These are phyloP conservation scores for Xylaria intraflava DNA, from an alignment of 495 filamentous ascomycete genomes.

Conservation along the genomic window DNA sequence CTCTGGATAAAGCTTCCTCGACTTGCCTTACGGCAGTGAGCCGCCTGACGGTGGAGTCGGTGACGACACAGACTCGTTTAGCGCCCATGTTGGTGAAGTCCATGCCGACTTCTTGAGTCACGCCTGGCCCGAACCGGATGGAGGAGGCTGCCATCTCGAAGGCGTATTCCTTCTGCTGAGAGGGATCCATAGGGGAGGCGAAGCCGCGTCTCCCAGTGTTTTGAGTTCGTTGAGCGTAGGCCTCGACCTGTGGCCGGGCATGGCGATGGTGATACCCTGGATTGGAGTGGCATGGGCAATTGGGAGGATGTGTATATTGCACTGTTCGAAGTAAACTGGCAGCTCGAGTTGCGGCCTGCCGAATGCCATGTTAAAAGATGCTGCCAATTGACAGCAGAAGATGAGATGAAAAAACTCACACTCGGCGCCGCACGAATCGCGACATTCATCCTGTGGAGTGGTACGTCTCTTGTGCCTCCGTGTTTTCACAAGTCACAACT, in stretches of 20 bases:
- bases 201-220: constrained; percentile 36
- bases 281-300: constrained; percentile 89
- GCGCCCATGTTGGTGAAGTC: constrained; percentile 87
- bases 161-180: constrained; percentile 86
- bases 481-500: neutral
- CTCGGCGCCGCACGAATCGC: constrained; percentile 54
- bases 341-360: constrained; percentile 69
- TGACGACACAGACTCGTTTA: constrained; percentile 83
- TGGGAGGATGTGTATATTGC: constrained; percentile 82
- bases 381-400: neutral
- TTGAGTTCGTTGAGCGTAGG: constrained; percentile 52
- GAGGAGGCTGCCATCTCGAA: constrained; percentile 96
- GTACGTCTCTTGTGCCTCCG: neutral
- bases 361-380: neutral
- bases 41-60: constrained; percentile 70
- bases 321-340: constrained; percentile 77
- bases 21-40: constrained; percentile 82
- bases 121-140: constrained; percentile 88
- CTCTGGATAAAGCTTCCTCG: constrained; percentile 62
- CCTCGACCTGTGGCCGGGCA: constrained; percentile 43
- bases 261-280: constrained; percentile 63
- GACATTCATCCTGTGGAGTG: constrained; percentile 35
- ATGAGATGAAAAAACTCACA: constrained; percentile 26
- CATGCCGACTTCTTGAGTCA: constrained; percentile 98
- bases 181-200: constrained; percentile 65